Base-by-base conservation (phyloP, 106 monocot species). In the Dioscorea alata region DNA sequence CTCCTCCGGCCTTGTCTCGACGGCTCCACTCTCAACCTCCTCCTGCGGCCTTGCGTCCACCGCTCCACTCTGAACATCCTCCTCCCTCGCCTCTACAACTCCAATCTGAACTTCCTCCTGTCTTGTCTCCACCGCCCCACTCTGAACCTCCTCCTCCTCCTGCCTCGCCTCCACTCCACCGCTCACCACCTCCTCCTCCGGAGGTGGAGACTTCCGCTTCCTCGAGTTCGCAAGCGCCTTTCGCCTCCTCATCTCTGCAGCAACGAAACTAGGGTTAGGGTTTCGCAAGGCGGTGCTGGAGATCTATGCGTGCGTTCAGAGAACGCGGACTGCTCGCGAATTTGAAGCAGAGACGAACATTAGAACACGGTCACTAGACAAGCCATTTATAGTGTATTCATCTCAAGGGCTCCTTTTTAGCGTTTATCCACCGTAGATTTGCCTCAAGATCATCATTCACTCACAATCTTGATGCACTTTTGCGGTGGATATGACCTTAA, bases 11-110 rank as follows among this genome's bases (percentile, higher is more conserved):
- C 42, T 42, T 5, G 42, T 42, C 5, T 42, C 42, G 10, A 42
- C 49, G 23, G 77, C n/a, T 23, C 23, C 69, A 69, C 68, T 80
- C 17, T 65, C 23, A 48, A 68, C 20, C 65, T 49, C 72, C 68
- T 68, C 71, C 49, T 69, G 35, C 60, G 58, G 50, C 63, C 63
- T n/a, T 51, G 48, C 69, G 57, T 18, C 52, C 52, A 53, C 75
- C 50, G 24, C 57, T 19, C 65, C 71, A 52, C 61, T 65, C 69
- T 7, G 16, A 19, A 22, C 42, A 4, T 18, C 48, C 17, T 25
- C 14, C 61, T 24, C 48, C 64, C 16, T 66, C 66, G n/a, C 48
- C 58, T 59, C 24, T 53, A 10, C 42, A 10, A 6, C 42, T 6
- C 42, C 42, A 42, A 0, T 42, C 6, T 10, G 9, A 42, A 42